Evolutionary conservation across 1,284 basidiomycete species (phyloP).

Genomic region (Sporisorium graminicola): DNA sequence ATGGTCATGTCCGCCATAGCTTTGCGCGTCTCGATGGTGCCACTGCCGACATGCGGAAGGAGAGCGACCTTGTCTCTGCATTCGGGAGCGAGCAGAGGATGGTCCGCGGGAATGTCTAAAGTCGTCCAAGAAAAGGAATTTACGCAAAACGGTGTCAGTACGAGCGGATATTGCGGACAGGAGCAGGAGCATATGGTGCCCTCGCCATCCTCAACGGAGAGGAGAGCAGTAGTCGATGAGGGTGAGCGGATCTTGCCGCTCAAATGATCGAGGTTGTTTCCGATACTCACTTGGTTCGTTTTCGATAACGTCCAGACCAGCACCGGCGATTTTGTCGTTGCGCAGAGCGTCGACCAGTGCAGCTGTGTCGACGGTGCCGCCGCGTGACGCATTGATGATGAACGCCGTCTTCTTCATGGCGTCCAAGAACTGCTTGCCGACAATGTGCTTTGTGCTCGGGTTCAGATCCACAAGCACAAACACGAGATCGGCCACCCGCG

Average conservation of each 20-base stretch:
- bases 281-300: constrained; percentile 78
- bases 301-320: constrained; percentile 92
- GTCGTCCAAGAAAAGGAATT: not conserved
- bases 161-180: constrained; percentile 13
- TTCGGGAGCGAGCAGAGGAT: constrained; percentile 77
- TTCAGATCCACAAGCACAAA: constrained; percentile 83
- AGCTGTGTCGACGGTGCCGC: constrained; percentile 81
- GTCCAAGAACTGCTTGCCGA: constrained; percentile 79
- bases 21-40: constrained; percentile 84
- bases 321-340: constrained; percentile 85
- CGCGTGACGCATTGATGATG: constrained; percentile 68
- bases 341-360: constrained; percentile 85
- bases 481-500: constrained; percentile 47
- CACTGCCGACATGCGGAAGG: constrained; percentile 90
- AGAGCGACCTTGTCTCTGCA: constrained; percentile 76
- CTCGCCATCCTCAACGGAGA: not conserved
- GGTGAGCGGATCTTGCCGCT: constrained; percentile 32
- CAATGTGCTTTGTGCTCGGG: constrained; percentile 78
- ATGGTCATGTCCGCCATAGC: constrained; percentile 77
- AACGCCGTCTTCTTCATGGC: constrained; percentile 79
- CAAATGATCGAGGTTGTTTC: constrained; percentile 4
- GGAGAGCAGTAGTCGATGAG: not conserved
- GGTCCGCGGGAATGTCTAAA: constrained; percentile 76
- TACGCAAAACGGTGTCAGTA: not conserved
- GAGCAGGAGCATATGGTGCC: not conserved